Percentiles rank a stretch among this genome's conserved stretches.
Evolutionary conservation across 2,329 filamentous ascomycete genomes (phyloP).

Genomic region (Xylariaceae sp.): DNA sequence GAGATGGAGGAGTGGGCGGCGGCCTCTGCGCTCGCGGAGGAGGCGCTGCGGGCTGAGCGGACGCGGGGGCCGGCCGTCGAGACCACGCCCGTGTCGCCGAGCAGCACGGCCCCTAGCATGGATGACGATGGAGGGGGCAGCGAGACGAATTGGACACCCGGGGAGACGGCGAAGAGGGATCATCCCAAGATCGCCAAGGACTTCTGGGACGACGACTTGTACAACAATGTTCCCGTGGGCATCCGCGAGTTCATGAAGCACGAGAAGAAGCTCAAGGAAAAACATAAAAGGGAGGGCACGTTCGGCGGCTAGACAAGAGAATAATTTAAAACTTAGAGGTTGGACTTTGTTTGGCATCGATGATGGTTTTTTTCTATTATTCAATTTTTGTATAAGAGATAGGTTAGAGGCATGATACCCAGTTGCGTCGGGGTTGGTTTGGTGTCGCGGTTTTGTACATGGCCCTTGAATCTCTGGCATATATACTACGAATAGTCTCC

Average conservation of each 20-base stretch:
- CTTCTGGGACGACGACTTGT: slow-evolving; percentile 63
- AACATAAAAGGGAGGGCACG: slow-evolving; percentile 57
- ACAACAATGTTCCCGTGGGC: slow-evolving; percentile 79
- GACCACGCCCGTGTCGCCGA: slow-evolving; percentile 2
- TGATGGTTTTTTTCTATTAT: no score
- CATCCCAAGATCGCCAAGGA: slow-evolving; percentile 46
- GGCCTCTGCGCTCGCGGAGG: slow-evolving; percentile 59
- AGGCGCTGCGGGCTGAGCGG: slow-evolving; percentile 42
- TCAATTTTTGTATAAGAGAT: slow-evolving; percentile 1
- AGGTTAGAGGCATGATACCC: slow-evolving; percentile 10
- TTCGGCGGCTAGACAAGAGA: slow-evolving; percentile 36
- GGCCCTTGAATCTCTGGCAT: slow-evolving; percentile 1
- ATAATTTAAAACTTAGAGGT: not conserved
- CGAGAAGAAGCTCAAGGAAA: slow-evolving; percentile 83
- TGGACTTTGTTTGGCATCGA: no score
- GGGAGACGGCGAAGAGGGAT: slow-evolving; percentile 31
- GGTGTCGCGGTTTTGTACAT: not conserved
- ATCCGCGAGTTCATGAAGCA: slow-evolving; percentile 97
- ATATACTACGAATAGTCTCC: not conserved
- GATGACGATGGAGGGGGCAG: slow-evolving; percentile 78
- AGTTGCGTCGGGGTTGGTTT: not conserved
- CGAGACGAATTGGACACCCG: slow-evolving; percentile 58
- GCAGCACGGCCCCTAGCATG: slow-evolving; percentile 52
- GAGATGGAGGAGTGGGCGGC: slow-evolving; percentile 86
- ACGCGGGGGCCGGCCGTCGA: slow-evolving; percentile 15